Conservation (phyloP, 2,329 filamentous ascomycete genomes). For the Colletotrichum paranaense region DNA sequence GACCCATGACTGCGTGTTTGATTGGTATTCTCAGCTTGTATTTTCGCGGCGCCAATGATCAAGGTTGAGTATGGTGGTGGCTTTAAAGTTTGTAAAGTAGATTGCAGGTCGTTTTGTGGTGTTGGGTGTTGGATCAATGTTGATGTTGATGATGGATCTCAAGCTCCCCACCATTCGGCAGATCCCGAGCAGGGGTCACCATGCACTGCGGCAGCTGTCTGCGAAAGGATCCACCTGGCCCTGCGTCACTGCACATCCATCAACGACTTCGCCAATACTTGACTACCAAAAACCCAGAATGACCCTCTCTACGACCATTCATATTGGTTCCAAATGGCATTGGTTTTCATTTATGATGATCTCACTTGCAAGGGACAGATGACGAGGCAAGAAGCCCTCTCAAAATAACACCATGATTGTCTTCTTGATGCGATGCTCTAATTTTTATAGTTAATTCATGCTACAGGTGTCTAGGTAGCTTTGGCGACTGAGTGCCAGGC, state of each 20-base stretch:
- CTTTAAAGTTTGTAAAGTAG: not conserved
- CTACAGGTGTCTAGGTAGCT: not conserved
- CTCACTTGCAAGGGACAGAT: too few relatives aligned
- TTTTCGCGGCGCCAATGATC: not conserved
- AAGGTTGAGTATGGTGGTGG: too few relatives aligned
- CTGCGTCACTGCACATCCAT: not conserved
- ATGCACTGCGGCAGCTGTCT: not conserved
- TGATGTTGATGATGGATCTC: slow-evolving; percentile 3
- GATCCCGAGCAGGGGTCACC: slow-evolving; percentile 15
- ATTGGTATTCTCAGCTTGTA: not conserved
- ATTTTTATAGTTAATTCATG: not conserved
- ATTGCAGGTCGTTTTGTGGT: not conserved
- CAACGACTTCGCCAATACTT: not conserved
- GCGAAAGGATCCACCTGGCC: not conserved
- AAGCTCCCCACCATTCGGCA: not conserved
- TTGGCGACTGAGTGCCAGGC: too few relatives aligned
- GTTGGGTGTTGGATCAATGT: slow-evolving; percentile 8
- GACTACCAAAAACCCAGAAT: not conserved
- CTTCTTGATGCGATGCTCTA: not conserved
- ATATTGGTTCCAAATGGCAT: not conserved
- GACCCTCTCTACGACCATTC: not conserved
- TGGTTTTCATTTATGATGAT: too few relatives aligned
- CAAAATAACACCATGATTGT: too few relatives aligned
- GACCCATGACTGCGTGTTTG: not conserved
- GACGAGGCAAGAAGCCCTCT: too few relatives aligned